These are phyloP conservation scores for Pyrenophora teres DNA, from an alignment of 2,329 filamentous ascomycete genomes.

Conservation along the genomic window DNA sequence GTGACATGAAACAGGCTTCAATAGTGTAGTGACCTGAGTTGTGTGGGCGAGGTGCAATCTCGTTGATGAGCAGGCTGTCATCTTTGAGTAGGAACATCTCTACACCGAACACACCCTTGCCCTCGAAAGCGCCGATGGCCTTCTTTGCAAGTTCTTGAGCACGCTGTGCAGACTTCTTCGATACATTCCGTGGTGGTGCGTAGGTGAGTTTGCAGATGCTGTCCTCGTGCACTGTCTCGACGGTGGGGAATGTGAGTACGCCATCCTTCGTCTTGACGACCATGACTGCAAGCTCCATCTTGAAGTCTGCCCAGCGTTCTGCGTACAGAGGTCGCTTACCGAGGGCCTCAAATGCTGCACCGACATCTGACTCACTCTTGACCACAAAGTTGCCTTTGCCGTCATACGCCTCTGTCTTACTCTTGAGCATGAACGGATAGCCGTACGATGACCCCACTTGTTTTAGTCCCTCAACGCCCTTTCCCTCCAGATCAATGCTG, in stretches of 20 bases:
- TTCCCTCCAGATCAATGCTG: constrained; percentile 68
- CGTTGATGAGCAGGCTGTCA: constrained; percentile 76
- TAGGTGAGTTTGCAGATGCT: constrained; percentile 94
- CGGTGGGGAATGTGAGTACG: constrained; percentile 78
- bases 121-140: constrained; percentile 79
- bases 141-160: constrained; percentile 79
- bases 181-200: constrained; percentile 76
- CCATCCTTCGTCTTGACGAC: constrained; percentile 84
- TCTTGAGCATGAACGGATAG: constrained; percentile 91
- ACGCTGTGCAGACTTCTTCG: constrained; percentile 61
- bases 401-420: constrained; percentile 87
- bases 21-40: constrained; percentile 97
- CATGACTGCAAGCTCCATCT: constrained; percentile 89
- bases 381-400: constrained; percentile 77
- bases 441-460: constrained; percentile 69
- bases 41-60: constrained; percentile 81
- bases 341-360: constrained; percentile 70
- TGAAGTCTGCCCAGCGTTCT: constrained; percentile 86
- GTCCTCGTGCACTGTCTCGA: constrained; percentile 95
- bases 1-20: constrained; percentile 85
- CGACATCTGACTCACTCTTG: constrained; percentile 62
- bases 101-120: constrained; percentile 92
- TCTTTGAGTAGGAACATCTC: constrained; percentile 89
- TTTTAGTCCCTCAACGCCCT: constrained; percentile 64
- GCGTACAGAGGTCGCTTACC: constrained; percentile 75